These are phyloP conservation scores for Sorghum bicolor DNA, from an alignment of 176 grass and related monocot species.

Conservation along the genomic window Sorghum_bicolor_NCBIv3 NC_012872.2:5232501-5233000, in stretches of 20 bases:
- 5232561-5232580: conserved; percentile 70
- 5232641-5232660: conserved; percentile 61
- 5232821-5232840: conserved; percentile 53
- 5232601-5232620: conserved; percentile 67
- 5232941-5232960: not conserved
- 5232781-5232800: conserved; percentile 49
- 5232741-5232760: conserved; percentile 46
- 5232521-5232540: not conserved
- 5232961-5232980: not conserved
- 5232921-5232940: not conserved
- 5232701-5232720: conserved; percentile 22
- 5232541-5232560: conserved; percentile 62
- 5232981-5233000: not conserved
- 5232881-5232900: conserved; percentile 40
- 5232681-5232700: not conserved
- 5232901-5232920: conserved; percentile 4
- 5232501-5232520: not conserved
- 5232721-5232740: conserved; percentile 42
- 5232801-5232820: conserved; percentile 60
- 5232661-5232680: conserved; percentile 20
- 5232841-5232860: conserved; percentile 46
- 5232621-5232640: conserved; percentile 80
- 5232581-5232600: conserved; percentile 75
- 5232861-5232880: conserved; percentile 38
- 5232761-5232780: conserved; percentile 59